phyloP scores from a whole-genome alignment of 371 early-diverging fungal species.

The Smittium mucronatum region DNA sequence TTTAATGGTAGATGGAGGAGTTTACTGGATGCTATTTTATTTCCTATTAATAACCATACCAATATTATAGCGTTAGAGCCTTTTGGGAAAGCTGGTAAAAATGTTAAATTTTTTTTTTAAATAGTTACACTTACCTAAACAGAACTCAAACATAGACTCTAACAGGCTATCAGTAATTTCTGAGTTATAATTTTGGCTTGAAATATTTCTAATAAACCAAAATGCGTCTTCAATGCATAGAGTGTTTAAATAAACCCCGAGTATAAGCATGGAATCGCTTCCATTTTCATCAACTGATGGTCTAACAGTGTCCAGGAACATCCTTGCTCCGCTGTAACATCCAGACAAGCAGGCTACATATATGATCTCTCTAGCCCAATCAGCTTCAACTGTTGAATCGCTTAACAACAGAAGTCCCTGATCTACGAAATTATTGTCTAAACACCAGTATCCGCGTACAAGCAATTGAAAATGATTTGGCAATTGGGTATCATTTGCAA shows the following conservation, averaged over 20 bases:
- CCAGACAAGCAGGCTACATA: constrained; percentile 17
- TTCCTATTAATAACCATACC: neutral
- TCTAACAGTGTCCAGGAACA: constrained; percentile 19
- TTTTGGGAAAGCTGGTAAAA: no score
- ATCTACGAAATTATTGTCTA: constrained; percentile 24
- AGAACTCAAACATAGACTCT: constrained; percentile 22
- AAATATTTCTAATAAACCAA: constrained; percentile 21
- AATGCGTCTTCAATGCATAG: constrained; percentile 22
- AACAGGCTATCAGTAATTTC: constrained; percentile 19
- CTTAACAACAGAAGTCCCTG: constrained; percentile 17
- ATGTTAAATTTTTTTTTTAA: no score
- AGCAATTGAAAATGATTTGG: constrained; percentile 28
- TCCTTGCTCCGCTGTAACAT: constrained; percentile 15
- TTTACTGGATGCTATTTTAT: neutral
- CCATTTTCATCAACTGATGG: constrained; percentile 19
- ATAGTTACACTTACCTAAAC: neutral
- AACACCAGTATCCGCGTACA: constrained; percentile 31
- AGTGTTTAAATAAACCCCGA: constrained; percentile 23
- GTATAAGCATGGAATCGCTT: constrained; percentile 18
- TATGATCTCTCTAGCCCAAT: constrained; percentile 29
- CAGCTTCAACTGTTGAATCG: constrained; percentile 28
- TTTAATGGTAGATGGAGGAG: constrained; percentile 10
- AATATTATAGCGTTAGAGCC: neutral
- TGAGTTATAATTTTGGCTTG: neutral
- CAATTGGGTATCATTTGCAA: constrained; percentile 17